Percentiles rank a stretch among this genome's conserved stretches.
Conservation (phyloP, 1,284 basidiomycete genomes). For the Gomphus bonarii region DNA sequence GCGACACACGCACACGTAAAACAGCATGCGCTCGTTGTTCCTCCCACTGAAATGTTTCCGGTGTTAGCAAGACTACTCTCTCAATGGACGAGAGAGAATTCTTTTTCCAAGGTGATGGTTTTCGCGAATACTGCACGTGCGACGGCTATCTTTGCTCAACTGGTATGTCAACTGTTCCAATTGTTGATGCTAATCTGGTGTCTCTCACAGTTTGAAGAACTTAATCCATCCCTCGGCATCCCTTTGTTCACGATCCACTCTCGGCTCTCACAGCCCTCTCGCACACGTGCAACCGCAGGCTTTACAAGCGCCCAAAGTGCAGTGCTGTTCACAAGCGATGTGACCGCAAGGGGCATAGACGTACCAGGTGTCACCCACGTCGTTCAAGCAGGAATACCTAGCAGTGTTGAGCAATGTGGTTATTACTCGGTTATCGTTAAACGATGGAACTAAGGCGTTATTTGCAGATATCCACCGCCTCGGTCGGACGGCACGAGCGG, state of each 20-base stretch:
- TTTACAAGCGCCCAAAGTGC: constrained; percentile 41
- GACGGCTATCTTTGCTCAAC: constrained; percentile 38
- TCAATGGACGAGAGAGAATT: constrained; percentile 23
- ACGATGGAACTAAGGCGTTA: not conserved
- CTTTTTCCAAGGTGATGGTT: constrained; percentile 35
- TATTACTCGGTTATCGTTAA: not conserved
- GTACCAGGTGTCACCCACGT: constrained; percentile 41
- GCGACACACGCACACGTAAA: constrained; percentile 61
- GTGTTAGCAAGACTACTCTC: constrained; percentile 27
- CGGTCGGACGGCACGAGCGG: constrained; percentile 38
- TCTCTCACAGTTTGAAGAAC: not conserved
- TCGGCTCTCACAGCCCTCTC: constrained; percentile 31
- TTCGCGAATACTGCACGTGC: constrained; percentile 66
- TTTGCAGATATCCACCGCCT: constrained; percentile 29
- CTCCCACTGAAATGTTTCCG: constrained; percentile 35
- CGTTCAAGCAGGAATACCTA: constrained; percentile 41
- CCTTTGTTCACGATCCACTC: constrained; percentile 38
- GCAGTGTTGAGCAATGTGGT: constrained; percentile 28
- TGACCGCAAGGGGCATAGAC: constrained; percentile 39
- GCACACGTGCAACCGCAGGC: constrained; percentile 37
- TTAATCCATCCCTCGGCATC: constrained; percentile 11
- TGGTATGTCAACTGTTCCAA: constrained; percentile 25
- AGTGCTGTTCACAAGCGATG: constrained; percentile 32
- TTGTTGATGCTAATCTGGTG: constrained; percentile 13
- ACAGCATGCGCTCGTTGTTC: constrained; percentile 38